Conservation (phyloP, 2,329 filamentous ascomycete genomes). For the Penicillium sp. region DNA sequence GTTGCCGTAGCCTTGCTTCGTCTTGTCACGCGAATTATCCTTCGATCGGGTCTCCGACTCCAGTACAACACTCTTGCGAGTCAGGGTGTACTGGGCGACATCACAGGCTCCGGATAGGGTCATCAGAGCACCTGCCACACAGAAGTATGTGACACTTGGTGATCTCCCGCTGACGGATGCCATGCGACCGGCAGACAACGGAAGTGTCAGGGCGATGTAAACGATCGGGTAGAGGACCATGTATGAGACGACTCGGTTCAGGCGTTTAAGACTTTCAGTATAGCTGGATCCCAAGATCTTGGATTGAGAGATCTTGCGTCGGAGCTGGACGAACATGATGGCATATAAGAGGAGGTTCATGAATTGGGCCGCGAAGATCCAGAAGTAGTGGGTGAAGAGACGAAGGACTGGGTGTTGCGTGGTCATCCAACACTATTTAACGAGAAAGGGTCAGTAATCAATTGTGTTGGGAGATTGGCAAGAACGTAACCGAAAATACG, state of each 20-base stretch:
- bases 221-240: constrained; percentile 42
- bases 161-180: constrained; percentile 28
- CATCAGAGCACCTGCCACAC: constrained; percentile 53
- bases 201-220: constrained; percentile 62
- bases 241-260: constrained; percentile 35
- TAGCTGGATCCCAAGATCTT: constrained; percentile 25
- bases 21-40: constrained; percentile 9
- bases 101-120: constrained; percentile 57
- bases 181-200: constrained; percentile 50
- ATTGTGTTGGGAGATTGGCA: neutral
- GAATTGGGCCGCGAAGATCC: constrained; percentile 53
- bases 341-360: constrained; percentile 48
- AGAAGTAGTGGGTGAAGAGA: constrained; percentile 51
- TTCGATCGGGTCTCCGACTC: constrained; percentile 15
- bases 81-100: constrained; percentile 53
- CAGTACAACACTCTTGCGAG: constrained; percentile 14
- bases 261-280: constrained; percentile 28
- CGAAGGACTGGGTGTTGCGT: constrained; percentile 42
- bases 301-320: constrained; percentile 37
- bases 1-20: constrained; percentile 1
- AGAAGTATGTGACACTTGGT: constrained; percentile 42
- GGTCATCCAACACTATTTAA: constrained; percentile 50
- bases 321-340: constrained; percentile 46
- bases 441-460: neutral
- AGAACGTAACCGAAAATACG: constrained; percentile 14